Evolutionary conservation across 805 yeast species (phyloP), one percentile per base, ranked within the genome.

Genomic region (Schwanniomyces occidentalis): DNA sequence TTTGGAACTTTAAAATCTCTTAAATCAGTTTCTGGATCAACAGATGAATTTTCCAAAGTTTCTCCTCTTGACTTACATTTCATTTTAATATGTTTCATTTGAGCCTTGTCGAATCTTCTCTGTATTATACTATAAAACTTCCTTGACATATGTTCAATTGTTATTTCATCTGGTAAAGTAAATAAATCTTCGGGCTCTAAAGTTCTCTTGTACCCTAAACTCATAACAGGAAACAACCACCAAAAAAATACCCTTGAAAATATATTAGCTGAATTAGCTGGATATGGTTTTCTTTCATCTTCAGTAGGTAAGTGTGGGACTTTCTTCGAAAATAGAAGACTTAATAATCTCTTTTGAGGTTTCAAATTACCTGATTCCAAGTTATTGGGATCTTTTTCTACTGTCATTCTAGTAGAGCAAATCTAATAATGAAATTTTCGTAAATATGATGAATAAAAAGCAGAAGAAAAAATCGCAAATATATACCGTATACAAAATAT

Each of bases 151-250:
- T 40, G 30, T 24, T 61, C 56, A 16, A 66, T 65, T 34, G 60
- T 58, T 45, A 62, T 45, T 24, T 61, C 61, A 21, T 64, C 67
- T 12, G 58, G 48, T 24, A 68, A 51, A 14, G 38, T 44, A 44
- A 42, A 84, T 44, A 84, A 52, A 57, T 85, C 93, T 30, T 75
- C 71, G 2, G 83, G 78, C 27, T 74, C 75, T 28, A 85, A 58
- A 0, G 90, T 82, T 50, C 93, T 69, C 54, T 78, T 81, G 56
- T 85, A 85, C 5, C 95, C 93, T 6, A 75, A 73, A 10, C 58
- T 61, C 66, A 85, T 58, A 25, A 85, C 47, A 0, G 89, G 89
- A 16, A 60, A 48, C 29, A 85, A 57, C 90, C 91, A 85, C 77
- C 81, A 71, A 53, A 83, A 78, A 46, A 79, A 74, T 0, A 68